A percentile compares a stretch with the other conserved stretches of the same genome.
Evolutionary conservation across 2,329 filamentous ascomycete species (phyloP).

Genomic region (Samsoniella hepiali): DNA sequence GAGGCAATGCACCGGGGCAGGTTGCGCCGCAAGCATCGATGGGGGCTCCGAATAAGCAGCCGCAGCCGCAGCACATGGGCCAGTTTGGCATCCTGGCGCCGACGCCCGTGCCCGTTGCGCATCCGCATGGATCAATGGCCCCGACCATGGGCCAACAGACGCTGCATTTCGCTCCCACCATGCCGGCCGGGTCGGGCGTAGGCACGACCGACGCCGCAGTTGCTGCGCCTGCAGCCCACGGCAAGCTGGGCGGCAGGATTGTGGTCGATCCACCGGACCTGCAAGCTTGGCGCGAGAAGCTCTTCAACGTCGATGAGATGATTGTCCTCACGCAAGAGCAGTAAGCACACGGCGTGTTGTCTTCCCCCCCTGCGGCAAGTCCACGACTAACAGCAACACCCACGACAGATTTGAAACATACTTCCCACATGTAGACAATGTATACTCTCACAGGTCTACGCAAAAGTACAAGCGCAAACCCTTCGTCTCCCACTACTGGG

Average conservation of each 20-base stretch:
- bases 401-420: constrained; percentile 67
- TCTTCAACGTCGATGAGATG: constrained; percentile 72
- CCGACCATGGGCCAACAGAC: constrained; percentile 11
- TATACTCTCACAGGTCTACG: constrained; percentile 80
- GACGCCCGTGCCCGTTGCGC: constrained; percentile 24
- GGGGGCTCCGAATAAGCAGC: not conserved
- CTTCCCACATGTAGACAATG: constrained; percentile 79
- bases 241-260: constrained; percentile 50
- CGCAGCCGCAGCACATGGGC: constrained; percentile 24
- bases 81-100: constrained; percentile 48
- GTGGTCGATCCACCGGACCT: constrained; percentile 66
- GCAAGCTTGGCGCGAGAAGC: constrained; percentile 63
- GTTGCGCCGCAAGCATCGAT: constrained; percentile 24
- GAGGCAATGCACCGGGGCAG: constrained; percentile 20
- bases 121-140: not conserved
- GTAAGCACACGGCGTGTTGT: constrained; percentile 40
- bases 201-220: not conserved
- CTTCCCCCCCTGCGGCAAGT: not conserved
- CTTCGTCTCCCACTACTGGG: constrained; percentile 83
- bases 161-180: not conserved
- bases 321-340: constrained; percentile 72
- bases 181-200: constrained; percentile 17
- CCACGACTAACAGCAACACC: constrained; percentile 18
- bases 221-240: constrained; percentile 34
- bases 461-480: constrained; percentile 78